Percentiles rank a stretch among this genome's conserved stretches.
Conservation (phyloP, 2,329 filamentous ascomycete genomes). For the Fonsecaea pugnacius region DNA sequence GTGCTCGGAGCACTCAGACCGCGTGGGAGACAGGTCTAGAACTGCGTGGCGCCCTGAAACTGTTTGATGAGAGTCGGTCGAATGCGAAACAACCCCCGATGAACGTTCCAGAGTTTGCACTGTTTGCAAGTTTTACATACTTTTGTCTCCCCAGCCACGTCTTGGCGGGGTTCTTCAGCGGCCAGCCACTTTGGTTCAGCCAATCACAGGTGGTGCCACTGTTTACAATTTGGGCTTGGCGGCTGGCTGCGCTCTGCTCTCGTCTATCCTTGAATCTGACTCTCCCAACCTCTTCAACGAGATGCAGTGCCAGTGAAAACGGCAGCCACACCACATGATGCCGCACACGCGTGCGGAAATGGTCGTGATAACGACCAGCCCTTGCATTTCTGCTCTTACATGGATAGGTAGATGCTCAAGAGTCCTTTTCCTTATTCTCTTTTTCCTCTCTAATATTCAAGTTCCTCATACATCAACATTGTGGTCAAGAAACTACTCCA, state of each 20-base stretch:
- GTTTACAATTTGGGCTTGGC: constrained; percentile 12
- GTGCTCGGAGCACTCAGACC: background rate
- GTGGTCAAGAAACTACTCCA: constrained; percentile 7
- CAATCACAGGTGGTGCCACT: constrained; percentile 20
- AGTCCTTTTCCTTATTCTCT: constrained; percentile 17
- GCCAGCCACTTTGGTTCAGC: constrained; percentile 27
- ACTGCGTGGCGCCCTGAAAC: constrained; percentile 9
- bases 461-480: background rate
- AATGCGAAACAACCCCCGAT: constrained; percentile 3
- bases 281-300: constrained; percentile 23
- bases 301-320: background rate
- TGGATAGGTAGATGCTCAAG: constrained; percentile 31
- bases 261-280: background rate
- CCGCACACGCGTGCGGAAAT: background rate
- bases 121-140: constrained; percentile 3
- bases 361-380: constrained; percentile 28
- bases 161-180: constrained; percentile 15
- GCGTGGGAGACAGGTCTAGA: background rate
- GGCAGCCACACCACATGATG: constrained; percentile 16
- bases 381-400: constrained; percentile 25
- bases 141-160: constrained; percentile 23
- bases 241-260: constrained; percentile 9
- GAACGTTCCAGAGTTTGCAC: background rate
- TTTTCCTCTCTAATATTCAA: constrained; percentile 3
- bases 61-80: background rate